phyloP scores from a whole-genome alignment of 2,329 filamentous ascomycete species.

The Xylaria sp. region DNA sequence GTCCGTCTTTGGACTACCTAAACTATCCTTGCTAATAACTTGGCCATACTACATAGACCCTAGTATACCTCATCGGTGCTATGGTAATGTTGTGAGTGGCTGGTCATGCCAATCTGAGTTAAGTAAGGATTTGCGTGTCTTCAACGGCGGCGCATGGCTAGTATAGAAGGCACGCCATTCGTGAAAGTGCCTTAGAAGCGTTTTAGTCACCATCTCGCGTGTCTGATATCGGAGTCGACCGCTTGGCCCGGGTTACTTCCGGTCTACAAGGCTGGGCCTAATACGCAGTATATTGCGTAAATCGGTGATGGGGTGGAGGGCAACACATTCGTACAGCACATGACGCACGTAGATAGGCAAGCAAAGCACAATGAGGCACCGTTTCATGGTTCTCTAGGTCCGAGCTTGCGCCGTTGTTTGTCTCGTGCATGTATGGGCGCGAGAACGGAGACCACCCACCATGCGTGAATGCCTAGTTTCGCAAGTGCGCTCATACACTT shows the following conservation, averaged over 20 bases:
- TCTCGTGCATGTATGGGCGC: conserved; percentile 4
- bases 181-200: not conserved
- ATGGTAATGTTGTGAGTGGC: not conserved
- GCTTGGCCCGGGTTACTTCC: not conserved
- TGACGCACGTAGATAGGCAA: conserved; percentile 7
- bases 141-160: not conserved
- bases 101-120: not conserved
- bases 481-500: not conserved
- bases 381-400: not conserved
- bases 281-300: too few relatives aligned
- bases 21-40: not conserved
- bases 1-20: not conserved
- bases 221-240: not conserved
- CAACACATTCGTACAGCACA: conserved; percentile 3
- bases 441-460: not conserved
- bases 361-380: not conserved
- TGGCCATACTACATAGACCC: too few relatives aligned
- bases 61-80: too few relatives aligned
- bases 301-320: conserved; percentile 19
- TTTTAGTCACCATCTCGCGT: not conserved
- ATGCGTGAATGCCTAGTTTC: not conserved
- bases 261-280: conserved; percentile 6
- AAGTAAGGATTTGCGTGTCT: not conserved
- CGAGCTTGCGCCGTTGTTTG: not conserved
- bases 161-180: not conserved